Evolutionary conservation across 441 rosid species (phyloP), one percentile per base, ranked within the genome.

Genomic region (Gossypium armourianum): DNA sequence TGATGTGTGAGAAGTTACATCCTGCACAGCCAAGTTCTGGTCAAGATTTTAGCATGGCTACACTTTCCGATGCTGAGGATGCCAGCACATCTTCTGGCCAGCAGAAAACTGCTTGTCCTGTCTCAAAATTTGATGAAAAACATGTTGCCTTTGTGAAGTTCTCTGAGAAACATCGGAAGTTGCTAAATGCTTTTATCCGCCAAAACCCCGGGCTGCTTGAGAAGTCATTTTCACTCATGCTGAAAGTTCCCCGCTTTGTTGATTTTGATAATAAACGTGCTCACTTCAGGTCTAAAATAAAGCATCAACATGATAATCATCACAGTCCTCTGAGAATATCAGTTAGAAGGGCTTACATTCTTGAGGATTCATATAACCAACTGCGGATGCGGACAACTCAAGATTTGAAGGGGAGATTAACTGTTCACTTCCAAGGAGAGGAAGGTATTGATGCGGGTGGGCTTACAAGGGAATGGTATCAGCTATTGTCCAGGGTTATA

Each of bases 391-490:
- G 96, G 66, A 80, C 95, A 69, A 83, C 86, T 53, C 86, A 83
- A 69, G 97, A 93, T 80, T 77, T 93, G 81, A 93, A 88, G 83
- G 98, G 98, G 71, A 85, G 98, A 80, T 76, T 91, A 77, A 93
- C 88, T 62, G 96, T 93, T 69, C 88, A 91, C 71, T 93, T 93
- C 79, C 98, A 93, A 84, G 96, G 97, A 72, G 97, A 93, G 80
- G 93, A 89, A 82, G 98, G 97, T 54, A 89, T 93, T 80, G 98
- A 93, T 84, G 98, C 98, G 0, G 97, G 98, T 75, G 98, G 98
- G 50, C 97, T 93, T 75, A 91, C 98, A 52, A 86, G 97, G 84
- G 98, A 93, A 82, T 93, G 98, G 98, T 93, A 93, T 84, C 97
- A 93, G 79, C 78, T 91, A 74, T 76, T 93, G 71, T 93, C 98